Evolutionary conservation across 2,329 filamentous ascomycete species (phyloP).

Genomic region (Scleromitrula shiraiana): DNA sequence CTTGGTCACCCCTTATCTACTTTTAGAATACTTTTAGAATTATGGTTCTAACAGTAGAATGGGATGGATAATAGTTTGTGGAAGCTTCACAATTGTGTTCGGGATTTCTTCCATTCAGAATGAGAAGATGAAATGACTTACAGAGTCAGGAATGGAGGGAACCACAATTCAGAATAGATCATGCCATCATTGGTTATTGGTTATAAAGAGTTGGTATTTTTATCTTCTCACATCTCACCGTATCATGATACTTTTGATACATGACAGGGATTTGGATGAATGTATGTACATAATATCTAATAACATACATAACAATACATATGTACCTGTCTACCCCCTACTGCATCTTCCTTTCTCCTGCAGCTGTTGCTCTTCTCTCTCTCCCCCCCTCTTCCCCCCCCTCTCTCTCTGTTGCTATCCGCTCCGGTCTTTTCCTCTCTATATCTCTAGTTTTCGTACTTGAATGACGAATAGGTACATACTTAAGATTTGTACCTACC

Average conservation of each 20-base stretch:
- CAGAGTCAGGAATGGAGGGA: conserved; percentile 1
- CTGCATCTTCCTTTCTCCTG: background rate
- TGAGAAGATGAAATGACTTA: background rate
- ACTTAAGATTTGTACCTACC: too few species aligned
- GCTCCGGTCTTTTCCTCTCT: background rate
- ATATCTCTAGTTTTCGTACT: background rate
- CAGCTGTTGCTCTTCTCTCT: background rate
- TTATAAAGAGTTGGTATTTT: background rate
- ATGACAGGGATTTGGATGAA: background rate
- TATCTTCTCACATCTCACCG: background rate
- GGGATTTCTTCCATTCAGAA: conserved; percentile 1
- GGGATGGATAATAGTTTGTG: background rate
- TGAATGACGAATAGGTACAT: too few species aligned
- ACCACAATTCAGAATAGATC: background rate
- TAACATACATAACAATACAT: too few species aligned
- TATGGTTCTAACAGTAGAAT: background rate
- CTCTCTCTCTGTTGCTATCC: background rate
- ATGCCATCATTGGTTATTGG: background rate
- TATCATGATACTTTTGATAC: background rate
- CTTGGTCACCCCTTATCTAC: background rate
- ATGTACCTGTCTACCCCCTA: background rate
- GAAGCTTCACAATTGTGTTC: conserved; percentile 2
- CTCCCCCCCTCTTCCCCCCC: background rate
- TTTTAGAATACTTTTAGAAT: background rate
- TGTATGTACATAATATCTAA: background rate